Conservation (phyloP, 768 basidiomycete genomes). For the Lactifluus echinatus region DNA sequence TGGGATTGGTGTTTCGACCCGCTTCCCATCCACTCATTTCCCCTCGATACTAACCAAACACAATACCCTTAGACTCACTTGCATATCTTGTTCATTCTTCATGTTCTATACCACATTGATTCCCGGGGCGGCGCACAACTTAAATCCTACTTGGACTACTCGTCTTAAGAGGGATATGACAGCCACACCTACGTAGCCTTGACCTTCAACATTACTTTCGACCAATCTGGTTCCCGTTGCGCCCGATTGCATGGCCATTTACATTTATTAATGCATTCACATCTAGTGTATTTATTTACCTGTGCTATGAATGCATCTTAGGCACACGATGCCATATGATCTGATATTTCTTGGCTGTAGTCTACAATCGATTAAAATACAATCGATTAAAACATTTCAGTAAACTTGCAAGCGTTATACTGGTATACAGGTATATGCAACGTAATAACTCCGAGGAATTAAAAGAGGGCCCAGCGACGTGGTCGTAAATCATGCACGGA, state of each 20-base stretch:
- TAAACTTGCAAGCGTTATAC: conserved; percentile 13
- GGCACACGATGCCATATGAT: neutral
- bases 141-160: neutral
- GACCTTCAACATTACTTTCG: neutral
- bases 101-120: conserved; percentile 11
- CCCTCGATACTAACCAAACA: neutral
- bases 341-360: conserved; percentile 1
- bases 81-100: neutral
- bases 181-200: conserved; percentile 1
- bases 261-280: neutral
- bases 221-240: neutral
- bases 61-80: conserved; percentile 5
- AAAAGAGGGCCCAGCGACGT: neutral
- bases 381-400: conserved; percentile 7
- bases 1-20: conserved; percentile 22
- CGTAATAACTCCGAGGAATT: neutral
- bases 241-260: neutral
- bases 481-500: neutral
- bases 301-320: conserved; percentile 4
- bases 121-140: neutral
- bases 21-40: conserved; percentile 28
- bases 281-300: conserved; percentile 1
- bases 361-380: conserved; percentile 15
- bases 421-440: conserved; percentile 16
- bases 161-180: neutral